Evolutionary conservation across 1,139 yeast species (phyloP), one percentile per base, ranked within the genome.

Genomic region (Sugiyamaella neomexicana): DNA sequence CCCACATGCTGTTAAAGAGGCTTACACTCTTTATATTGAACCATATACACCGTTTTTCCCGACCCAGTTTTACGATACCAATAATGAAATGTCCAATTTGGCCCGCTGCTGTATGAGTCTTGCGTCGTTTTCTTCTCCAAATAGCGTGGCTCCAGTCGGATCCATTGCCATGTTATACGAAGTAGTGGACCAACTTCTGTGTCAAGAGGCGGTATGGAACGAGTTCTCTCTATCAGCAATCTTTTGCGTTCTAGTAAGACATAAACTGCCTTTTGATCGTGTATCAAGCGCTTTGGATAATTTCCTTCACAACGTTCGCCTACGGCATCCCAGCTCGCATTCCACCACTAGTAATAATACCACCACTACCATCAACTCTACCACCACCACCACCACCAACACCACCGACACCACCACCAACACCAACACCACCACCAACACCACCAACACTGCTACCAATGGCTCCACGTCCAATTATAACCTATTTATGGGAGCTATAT

Each of bases 21-120:
- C 59, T 10, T 60, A 60, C 46, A 29, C 52, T 17, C 37, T 50
- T 17, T 52, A 56, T 37, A 55, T 60, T 20, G 52, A 55, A 42
- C 60, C 60, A 25, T 58, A 49, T 41, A 60, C 62, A 5, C 63
- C 62, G 27, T 60, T 60, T 36, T 42, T 60, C 43, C 49, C 53
- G 17, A 50, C 39, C 9, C 49, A 49, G 15, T 25, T 39, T 17
- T 45, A 39, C 15, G 31, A 36, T n/a, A 40, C 51, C 9, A 29
- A 44, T n/a, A 43, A 44, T 16, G 46, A 50, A 15, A 27, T 58
- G n/a, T 44, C 55, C 12, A 45, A 39, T 9, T 40, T 59, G 25
- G 52, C 60, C 9, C 55, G 59, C n/a, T 54, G 58, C 43, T 59
- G 62, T 40, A 48, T 59, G 47, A 57, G 56, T 37, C 41, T 59